phyloP scores from a whole-genome alignment of 2,329 filamentous ascomycete species.

The Beauveria asiatica region DNA sequence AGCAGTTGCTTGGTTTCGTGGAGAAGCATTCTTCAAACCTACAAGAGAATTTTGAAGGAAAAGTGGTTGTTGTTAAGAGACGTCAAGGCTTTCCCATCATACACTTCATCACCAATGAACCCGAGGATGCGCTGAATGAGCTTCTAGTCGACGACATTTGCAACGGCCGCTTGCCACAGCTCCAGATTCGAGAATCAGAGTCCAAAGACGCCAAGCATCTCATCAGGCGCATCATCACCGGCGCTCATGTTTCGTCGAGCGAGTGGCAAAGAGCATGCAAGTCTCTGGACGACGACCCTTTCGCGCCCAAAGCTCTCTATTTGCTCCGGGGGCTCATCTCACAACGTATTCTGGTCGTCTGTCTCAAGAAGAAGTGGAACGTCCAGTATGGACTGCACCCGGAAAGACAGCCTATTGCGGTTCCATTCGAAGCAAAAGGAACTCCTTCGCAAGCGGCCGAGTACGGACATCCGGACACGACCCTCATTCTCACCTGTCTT shows the following conservation, averaged over 20 bases:
- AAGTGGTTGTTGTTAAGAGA: constrained; percentile 15
- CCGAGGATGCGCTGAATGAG: constrained; percentile 34
- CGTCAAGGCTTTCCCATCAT: constrained; percentile 43
- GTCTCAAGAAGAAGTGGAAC: constrained; percentile 56
- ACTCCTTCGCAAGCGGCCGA: constrained; percentile 53
- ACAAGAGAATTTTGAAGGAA: constrained; percentile 25
- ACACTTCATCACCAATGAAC: constrained; percentile 42
- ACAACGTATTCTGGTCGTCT: constrained; percentile 49
- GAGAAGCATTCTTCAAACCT: constrained; percentile 30
- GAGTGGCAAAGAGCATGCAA: neutral
- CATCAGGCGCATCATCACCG: neutral
- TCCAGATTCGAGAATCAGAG: constrained; percentile 8
- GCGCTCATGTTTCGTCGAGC: neutral
- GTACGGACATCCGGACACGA: constrained; percentile 59
- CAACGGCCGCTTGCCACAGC: constrained; percentile 17
- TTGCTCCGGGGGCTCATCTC: constrained; percentile 56
- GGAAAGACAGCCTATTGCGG: constrained; percentile 49
- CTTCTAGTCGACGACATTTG: constrained; percentile 34
- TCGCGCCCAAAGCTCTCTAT: constrained; percentile 28
- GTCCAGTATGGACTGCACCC: constrained; percentile 56
- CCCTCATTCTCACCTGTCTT: constrained; percentile 56
- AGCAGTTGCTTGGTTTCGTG: constrained; percentile 33
- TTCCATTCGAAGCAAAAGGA: constrained; percentile 60
- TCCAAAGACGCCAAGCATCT: neutral
- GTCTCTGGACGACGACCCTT: constrained; percentile 28